Percentiles rank a stretch among this genome's conserved stretches.
phyloP scores from a whole-genome alignment of 1,139 yeast genomes.

The Saccharomycopsis hybrid region DNA sequence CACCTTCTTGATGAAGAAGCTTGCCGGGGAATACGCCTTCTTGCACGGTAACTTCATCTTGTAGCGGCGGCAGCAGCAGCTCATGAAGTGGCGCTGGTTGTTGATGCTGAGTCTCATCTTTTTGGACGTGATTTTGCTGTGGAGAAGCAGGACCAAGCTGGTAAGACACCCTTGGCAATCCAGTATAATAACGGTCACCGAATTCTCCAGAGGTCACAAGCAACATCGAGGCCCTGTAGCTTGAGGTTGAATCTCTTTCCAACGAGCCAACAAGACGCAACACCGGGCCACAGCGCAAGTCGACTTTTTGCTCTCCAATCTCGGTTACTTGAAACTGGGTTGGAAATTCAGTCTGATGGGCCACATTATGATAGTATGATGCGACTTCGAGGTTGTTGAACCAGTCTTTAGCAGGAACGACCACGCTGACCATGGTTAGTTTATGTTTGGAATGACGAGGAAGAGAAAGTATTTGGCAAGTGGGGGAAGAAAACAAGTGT shows the following conservation, averaged over 20 bases:
- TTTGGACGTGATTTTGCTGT: not conserved
- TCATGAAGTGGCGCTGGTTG: too few species aligned
- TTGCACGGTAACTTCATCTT: slow-evolving; percentile 10
- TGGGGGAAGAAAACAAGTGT: too few species aligned
- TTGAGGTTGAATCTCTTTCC: slow-evolving; percentile 29
- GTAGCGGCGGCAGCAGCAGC: too few species aligned
- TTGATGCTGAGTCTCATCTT: too few species aligned
- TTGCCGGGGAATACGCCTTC: slow-evolving; percentile 13
- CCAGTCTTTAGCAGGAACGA: slow-evolving; percentile 2
- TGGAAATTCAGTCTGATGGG: not conserved
- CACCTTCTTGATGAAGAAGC: slow-evolving; percentile 36
- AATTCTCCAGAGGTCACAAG: slow-evolving; percentile 43
- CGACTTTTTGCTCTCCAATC: slow-evolving; percentile 28
- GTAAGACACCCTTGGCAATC: slow-evolving; percentile 35
- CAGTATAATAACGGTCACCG: slow-evolving; percentile 25
- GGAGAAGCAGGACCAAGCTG: slow-evolving; percentile 34
- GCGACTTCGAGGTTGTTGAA: slow-evolving; percentile 3
- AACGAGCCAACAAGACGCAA: slow-evolving; percentile 52
- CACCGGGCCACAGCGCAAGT: slow-evolving; percentile 60
- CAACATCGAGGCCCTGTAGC: slow-evolving; percentile 52
- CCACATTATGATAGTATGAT: not conserved
- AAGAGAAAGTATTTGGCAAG: not conserved
- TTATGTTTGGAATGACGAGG: not conserved
- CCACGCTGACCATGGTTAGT: too few species aligned
- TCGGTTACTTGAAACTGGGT: not conserved